Evolutionary conservation across 306 rosid genomes (phyloP).

Genomic region (Quercus alba): DNA sequence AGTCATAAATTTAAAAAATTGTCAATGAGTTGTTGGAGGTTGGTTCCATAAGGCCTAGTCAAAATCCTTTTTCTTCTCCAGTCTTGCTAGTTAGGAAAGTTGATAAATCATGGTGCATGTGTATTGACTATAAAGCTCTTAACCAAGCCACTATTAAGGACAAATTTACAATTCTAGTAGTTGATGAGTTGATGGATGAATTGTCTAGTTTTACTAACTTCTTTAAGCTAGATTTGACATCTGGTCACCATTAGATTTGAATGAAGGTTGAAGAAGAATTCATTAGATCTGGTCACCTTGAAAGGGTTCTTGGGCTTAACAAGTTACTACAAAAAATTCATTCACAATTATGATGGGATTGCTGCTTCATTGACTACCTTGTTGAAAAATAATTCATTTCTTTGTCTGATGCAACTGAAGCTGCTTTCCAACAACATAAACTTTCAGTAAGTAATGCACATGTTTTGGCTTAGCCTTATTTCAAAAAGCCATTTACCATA

Average conservation of each 20-base stretch:
- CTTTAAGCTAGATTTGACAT: neutral
- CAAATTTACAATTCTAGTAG: neutral
- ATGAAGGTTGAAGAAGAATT: neutral
- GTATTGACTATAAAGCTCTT: neutral
- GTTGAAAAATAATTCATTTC: too few species aligned
- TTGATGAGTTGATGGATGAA: neutral
- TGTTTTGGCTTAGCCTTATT: too few species aligned
- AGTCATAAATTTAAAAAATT: too few species aligned
- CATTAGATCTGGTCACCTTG: neutral
- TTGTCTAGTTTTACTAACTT: neutral
- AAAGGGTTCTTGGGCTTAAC: too few species aligned
- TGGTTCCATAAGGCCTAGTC: neutral
- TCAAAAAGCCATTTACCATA: too few species aligned
- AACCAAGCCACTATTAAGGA: neutral
- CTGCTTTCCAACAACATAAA: too few species aligned
- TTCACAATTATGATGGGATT: too few species aligned
- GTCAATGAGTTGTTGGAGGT: too few species aligned
- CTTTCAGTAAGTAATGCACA: too few species aligned
- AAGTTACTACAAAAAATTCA: too few species aligned
- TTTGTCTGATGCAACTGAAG: too few species aligned
- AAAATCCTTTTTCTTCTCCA: neutral
- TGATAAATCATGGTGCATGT: neutral
- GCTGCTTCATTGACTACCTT: too few species aligned
- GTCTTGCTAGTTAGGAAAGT: neutral
- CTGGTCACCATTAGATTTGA: neutral